Base-by-base conservation (phyloP, 176 grass and related monocot genomes). In the Triticum turgidum region DNA sequence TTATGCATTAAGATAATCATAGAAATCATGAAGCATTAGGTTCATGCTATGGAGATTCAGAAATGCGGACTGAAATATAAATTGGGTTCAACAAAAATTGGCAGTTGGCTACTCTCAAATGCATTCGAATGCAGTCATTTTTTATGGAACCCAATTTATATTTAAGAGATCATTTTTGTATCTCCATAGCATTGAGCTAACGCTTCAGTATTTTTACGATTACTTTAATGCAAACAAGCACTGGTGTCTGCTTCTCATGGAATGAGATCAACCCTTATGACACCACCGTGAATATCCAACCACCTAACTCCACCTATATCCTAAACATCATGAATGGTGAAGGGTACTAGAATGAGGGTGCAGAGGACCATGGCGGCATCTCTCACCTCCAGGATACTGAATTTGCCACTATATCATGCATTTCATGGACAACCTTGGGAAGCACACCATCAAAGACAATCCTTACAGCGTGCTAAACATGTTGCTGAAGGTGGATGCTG, bases 401-500 rank as follows among this genome's bases (percentile, higher is more conserved):
- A 35, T 91, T 88, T 20, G 29, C 86, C n/a, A 69, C 87, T 37
- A 37, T 14, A 67, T 93, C 11, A 65, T 87, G 14, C 87, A 76
- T 5, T 65, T 82, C 33, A 79, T 92, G 71, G 81, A 81, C 62
- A 77, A 85, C 6, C 76, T 66, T 9, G 83, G 82, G 49, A 61
- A 86, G 12, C 22, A 44, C 11, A 4, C 59, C 9, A 5, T 3
- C 2, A 66, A 66, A 2, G 83, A 92, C 17, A 80, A 83, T 87
- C 35, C 83, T 34, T 91, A 88, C 77, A 88, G 83, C 24, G 80
- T 87, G 56, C 29, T 92, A 9, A 89, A 90, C 32, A 86, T 93
- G 5, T 81, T 82, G 79, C 70, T 47, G 11, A 65, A 38, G 27
- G 79, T 14, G 10, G 25, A 81, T 81, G 62, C 15, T 34, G 42